phyloP scores from a whole-genome alignment of 345 rosid species.

The Clausena lansium region DNA sequence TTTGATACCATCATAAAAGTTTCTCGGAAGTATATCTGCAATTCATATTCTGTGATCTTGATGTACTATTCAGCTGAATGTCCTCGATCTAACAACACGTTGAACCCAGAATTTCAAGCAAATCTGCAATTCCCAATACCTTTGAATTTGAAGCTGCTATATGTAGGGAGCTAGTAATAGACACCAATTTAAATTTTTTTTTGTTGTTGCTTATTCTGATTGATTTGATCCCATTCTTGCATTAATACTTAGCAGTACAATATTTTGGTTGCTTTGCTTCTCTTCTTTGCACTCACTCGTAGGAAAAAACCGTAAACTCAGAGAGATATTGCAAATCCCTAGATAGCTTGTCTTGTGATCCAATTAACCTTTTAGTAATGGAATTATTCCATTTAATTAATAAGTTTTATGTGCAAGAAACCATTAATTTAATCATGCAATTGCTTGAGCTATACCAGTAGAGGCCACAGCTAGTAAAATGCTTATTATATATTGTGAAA shows the following conservation, averaged over 20 bases:
- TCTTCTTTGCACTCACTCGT: slow-evolving; percentile 9
- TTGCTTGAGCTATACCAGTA: not conserved
- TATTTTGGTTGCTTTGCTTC: slow-evolving; percentile 5
- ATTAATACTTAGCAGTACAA: not conserved
- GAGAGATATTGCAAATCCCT: not conserved
- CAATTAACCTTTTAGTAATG: not conserved
- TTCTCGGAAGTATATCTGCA: no score
- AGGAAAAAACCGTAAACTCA: not conserved
- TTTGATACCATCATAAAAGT: not conserved
- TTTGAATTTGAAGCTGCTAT: not conserved
- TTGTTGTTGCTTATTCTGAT: slow-evolving; percentile 17
- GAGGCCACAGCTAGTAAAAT: not conserved
- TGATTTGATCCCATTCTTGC: not conserved
- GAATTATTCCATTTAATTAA: not conserved
- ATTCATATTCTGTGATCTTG: not conserved
- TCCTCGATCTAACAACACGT: slow-evolving; percentile 4
- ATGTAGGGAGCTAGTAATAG: slow-evolving; percentile 7
- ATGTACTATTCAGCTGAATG: not conserved
- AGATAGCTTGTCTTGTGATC: not conserved
- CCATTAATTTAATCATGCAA: not conserved
- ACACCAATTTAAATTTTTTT: not conserved
- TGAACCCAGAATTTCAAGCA: slow-evolving; percentile 31
- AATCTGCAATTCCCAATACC: slow-evolving; percentile 26
- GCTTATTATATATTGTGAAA: not conserved
- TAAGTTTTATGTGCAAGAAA: not conserved